Conservation (phyloP, 2,329 filamentous ascomycete genomes). For the Sarocladium strictum region DNA sequence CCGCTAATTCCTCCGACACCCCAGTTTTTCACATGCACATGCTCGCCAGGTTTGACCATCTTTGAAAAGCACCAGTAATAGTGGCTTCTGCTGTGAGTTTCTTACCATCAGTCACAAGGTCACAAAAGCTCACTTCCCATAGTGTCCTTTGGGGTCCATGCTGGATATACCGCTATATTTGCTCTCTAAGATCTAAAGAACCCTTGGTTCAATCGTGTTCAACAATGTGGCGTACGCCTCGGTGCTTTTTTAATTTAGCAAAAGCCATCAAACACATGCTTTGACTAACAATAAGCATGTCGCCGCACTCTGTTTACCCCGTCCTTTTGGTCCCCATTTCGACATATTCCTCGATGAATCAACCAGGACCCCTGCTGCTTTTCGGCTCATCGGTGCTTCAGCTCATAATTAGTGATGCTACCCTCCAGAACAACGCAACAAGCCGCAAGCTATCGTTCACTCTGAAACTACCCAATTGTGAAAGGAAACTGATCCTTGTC, state of each 20-base stretch:
- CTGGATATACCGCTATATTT: too few relatives aligned
- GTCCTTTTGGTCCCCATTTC: background rate
- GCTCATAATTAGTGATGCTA: slow-evolving; percentile 3
- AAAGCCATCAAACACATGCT: background rate
- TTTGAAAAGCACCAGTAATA: too few relatives aligned
- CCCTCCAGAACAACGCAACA: background rate
- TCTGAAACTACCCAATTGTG: too few relatives aligned
- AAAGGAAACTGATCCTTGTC: background rate
- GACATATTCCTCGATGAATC: background rate
- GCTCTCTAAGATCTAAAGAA: too few relatives aligned
- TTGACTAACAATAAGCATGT: background rate
- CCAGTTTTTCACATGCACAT: background rate
- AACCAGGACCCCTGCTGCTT: background rate
- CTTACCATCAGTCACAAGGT: background rate
- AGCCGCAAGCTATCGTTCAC: background rate
- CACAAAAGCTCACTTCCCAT: too few relatives aligned
- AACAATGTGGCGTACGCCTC: background rate
- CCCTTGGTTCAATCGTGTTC: too few relatives aligned
- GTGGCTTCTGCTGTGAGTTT: background rate
- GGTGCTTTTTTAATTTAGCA: background rate
- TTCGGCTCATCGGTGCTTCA: slow-evolving; percentile 4
- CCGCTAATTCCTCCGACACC: background rate
- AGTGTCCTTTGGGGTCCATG: too few relatives aligned
- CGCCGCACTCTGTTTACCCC: background rate
- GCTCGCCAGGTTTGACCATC: background rate